phyloP scores from a whole-genome alignment of 1,284 basidiomycete genomes.

The Singerocomus inundabilis region DNA sequence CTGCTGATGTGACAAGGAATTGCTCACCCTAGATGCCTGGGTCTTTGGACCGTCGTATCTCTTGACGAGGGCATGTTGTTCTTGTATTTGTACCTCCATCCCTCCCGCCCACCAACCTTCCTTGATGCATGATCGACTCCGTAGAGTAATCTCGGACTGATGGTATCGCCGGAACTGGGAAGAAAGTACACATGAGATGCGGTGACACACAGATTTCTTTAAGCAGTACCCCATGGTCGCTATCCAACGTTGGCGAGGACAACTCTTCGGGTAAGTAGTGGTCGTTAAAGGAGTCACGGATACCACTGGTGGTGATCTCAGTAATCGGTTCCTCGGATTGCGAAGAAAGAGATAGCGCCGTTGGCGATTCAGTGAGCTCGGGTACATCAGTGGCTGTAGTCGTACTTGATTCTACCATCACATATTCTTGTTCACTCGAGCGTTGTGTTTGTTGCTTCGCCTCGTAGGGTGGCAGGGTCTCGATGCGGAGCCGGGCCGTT shows the following conservation, averaged over 20 bases:
- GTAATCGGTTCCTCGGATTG: constrained; percentile 15
- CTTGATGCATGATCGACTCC: constrained; percentile 35
- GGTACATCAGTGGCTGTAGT: constrained; percentile 4
- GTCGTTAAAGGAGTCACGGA: constrained; percentile 19
- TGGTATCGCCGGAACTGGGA: constrained; percentile 49
- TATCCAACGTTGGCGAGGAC: constrained; percentile 25
- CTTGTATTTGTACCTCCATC: constrained; percentile 40
- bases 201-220: background rate
- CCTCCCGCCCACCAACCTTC: constrained; percentile 49
- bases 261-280: constrained; percentile 26
- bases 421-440: background rate
- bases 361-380: background rate
- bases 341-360: background rate
- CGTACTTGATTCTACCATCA: background rate
- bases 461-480: constrained; percentile 25
- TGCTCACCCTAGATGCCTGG: constrained; percentile 36
- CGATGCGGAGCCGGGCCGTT: background rate
- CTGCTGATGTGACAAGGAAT: background rate
- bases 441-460: constrained; percentile 2
- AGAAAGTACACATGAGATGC: constrained; percentile 1
- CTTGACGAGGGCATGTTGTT: constrained; percentile 42
- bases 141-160: constrained; percentile 44
- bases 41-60: constrained; percentile 41
- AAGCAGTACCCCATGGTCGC: constrained; percentile 38
- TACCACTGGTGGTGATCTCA: constrained; percentile 24